Percentiles rank a stretch among this genome's conserved stretches.
Evolutionary conservation across 495 filamentous ascomycete genomes (phyloP).

Genomic region (Talaromyces wortmannii): DNA sequence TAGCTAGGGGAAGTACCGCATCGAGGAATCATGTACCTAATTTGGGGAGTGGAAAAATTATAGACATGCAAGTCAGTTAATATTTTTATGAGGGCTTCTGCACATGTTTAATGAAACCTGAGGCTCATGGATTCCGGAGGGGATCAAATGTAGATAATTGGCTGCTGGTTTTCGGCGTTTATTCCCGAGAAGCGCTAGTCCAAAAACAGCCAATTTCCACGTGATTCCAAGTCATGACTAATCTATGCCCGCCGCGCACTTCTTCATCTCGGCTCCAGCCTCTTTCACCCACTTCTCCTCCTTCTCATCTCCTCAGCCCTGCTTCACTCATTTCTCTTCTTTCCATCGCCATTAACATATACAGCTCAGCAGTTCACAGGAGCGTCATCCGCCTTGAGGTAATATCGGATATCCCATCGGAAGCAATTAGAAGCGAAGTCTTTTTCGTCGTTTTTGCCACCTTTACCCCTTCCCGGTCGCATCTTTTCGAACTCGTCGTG

Average conservation of each 20-base stretch:
- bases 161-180: too few species aligned
- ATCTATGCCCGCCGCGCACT: conserved; percentile 11
- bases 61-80: too few species aligned
- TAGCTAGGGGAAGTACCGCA: conserved; percentile 8
- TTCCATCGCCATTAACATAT: neutral
- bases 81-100: too few species aligned
- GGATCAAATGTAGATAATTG: too few species aligned
- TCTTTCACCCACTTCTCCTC: conserved; percentile 1
- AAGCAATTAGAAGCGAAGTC: neutral
- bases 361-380: neutral
- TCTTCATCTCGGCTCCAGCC: too few species aligned
- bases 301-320: conserved; percentile 9
- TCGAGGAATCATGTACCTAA: too few species aligned
- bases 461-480: neutral
- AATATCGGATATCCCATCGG: neutral
- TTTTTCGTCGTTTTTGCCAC: neutral
- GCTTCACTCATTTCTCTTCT: neutral
- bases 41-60: too few species aligned
- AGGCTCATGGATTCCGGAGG: too few species aligned
- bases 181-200: too few species aligned
- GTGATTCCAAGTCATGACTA: conserved; percentile 16
- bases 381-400: neutral
- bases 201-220: neutral
- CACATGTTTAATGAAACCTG: too few species aligned
- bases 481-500: neutral